Conservation (phyloP, 2,329 filamentous ascomycete species). For the Monosporascus sp. region DNA sequence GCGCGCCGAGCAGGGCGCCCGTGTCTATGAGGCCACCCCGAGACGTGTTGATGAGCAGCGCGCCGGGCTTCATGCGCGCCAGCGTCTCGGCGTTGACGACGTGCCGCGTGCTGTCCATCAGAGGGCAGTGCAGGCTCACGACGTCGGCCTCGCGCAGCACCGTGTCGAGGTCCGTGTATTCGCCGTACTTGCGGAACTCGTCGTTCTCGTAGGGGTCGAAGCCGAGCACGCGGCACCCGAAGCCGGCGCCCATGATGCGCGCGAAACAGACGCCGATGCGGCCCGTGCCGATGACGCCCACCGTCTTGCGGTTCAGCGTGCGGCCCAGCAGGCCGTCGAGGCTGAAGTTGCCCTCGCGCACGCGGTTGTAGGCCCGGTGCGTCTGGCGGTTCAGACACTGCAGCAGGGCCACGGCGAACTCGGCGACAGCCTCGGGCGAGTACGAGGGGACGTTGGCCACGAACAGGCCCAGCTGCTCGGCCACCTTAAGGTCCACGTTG, state of each 20-base stretch:
- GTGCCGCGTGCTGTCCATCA: slow-evolving; percentile 54
- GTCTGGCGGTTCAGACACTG: slow-evolving; percentile 65
- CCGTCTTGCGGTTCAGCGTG: slow-evolving; percentile 60
- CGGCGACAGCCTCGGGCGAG: slow-evolving; percentile 64
- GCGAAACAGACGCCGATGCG: slow-evolving; percentile 60
- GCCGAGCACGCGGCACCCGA: slow-evolving; percentile 59
- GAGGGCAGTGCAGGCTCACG: slow-evolving; percentile 62
- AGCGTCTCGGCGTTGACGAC: slow-evolving; percentile 54
- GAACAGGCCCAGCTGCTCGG: slow-evolving; percentile 50
- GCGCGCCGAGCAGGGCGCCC: slow-evolving; percentile 51
- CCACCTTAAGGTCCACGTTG: slow-evolving; percentile 57
- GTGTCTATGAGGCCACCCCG: slow-evolving; percentile 62
- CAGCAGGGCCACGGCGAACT: slow-evolving; percentile 63
- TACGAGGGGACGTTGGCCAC: slow-evolving; percentile 65
- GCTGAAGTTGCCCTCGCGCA: slow-evolving; percentile 64
- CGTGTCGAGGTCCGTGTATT: slow-evolving; percentile 48
- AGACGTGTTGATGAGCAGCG: slow-evolving; percentile 63
- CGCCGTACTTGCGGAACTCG: slow-evolving; percentile 45
- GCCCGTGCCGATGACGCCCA: slow-evolving; percentile 62
- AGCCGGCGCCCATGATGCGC: slow-evolving; percentile 54
- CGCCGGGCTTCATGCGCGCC: slow-evolving; percentile 51
- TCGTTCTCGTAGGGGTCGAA: slow-evolving; percentile 51
- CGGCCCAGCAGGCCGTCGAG: slow-evolving; percentile 59
- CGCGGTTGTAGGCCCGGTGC: slow-evolving; percentile 63
- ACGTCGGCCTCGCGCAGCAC: slow-evolving; percentile 55